Percentiles rank a stretch among this genome's conserved stretches.
Evolutionary conservation across 78 protist genomes (phyloP).

Genomic region (Dictyostelium citrinum): DNA sequence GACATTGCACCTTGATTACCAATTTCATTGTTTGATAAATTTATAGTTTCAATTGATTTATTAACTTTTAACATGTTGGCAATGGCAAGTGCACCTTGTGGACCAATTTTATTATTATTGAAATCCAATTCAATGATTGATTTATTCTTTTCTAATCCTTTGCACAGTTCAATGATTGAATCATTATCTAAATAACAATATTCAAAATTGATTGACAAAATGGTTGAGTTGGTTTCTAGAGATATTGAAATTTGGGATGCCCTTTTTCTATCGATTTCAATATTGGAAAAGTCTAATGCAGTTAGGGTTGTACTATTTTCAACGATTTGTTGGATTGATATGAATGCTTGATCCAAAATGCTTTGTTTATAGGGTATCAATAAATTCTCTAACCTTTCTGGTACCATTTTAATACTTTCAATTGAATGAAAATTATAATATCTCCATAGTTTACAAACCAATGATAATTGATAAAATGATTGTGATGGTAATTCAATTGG

Average conservation of each 20-base stretch:
- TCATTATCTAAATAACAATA: constrained; percentile 8
- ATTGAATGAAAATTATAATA: constrained; percentile 10
- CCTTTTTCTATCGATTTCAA: constrained; percentile 19
- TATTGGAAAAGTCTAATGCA: constrained; percentile 19
- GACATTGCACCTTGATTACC: constrained; percentile 67
- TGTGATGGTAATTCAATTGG: constrained; percentile 16
- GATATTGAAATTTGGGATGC: neutral
- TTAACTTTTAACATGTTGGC: constrained; percentile 9
- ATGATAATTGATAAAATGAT: neutral
- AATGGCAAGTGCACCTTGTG: constrained; percentile 22
- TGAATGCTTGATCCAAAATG: constrained; percentile 8
- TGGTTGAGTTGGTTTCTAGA: neutral
- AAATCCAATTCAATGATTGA: constrained; percentile 13
- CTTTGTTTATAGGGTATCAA: constrained; percentile 35
- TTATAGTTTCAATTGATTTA: neutral
- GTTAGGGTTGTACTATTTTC: neutral
- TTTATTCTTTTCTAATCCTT: neutral
- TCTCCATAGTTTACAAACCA: constrained; percentile 54
- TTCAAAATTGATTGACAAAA: neutral
- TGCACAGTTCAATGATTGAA: neutral
- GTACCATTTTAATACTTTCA: constrained; percentile 17
- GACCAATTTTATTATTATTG: constrained; percentile 38
- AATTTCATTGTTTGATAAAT: constrained; percentile 46
- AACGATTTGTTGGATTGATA: constrained; percentile 21
- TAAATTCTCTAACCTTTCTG: constrained; percentile 6